Base-by-base conservation (phyloP, 352 stramenopile species). In the Pythium vanterpoolii region DNA sequence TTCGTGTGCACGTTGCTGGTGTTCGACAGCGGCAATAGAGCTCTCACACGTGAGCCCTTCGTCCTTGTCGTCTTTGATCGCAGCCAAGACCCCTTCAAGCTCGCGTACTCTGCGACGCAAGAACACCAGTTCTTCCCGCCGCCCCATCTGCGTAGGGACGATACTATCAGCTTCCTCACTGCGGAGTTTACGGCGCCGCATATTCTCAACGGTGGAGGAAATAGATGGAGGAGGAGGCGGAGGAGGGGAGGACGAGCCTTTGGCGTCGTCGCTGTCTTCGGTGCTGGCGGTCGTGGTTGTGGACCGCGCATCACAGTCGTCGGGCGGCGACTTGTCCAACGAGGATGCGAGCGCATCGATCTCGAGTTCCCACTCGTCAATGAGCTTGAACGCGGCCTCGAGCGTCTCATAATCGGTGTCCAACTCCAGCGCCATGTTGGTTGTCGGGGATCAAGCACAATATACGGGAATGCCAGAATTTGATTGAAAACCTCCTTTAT, bases 41-140 rank as follows among this genome's bases (percentile, higher is more conserved):
- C n/a, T n/a, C n/a, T n/a, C n/a, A n/a, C n/a, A 16, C 38, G 21
- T 28, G 9, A 33, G 7, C 23, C 3, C 43, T 7, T 21, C 24
- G 31, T 19, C 10, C 16, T 26, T 49, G 40, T 6, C 39, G 4
- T 44, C 27, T 18, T 31, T 26, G 23, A 65, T 19, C 14, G 44
- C 2, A 7, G 26, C 8, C 21, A 65, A 33, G 34, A 36, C 38
- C 4, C 4, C 8, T 19, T 65, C 49, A 18, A 65, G 9, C 18
- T 59, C 58, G 30, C 48, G 58, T 24, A 65, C 58, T 56, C 60
- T 59, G 24, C 31, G 52, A 6, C 52, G 39, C 23, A 60, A 30
- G 19, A 60, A 60, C 52, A 60, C 27, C 16, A 60, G 40, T 30
- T 60, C 52, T 16, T 60, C 52, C 14, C 52, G 52, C 4, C 52